Evolutionary conservation across 768 basidiomycete species (phyloP).

Genomic region (Suillus variegatus): DNA sequence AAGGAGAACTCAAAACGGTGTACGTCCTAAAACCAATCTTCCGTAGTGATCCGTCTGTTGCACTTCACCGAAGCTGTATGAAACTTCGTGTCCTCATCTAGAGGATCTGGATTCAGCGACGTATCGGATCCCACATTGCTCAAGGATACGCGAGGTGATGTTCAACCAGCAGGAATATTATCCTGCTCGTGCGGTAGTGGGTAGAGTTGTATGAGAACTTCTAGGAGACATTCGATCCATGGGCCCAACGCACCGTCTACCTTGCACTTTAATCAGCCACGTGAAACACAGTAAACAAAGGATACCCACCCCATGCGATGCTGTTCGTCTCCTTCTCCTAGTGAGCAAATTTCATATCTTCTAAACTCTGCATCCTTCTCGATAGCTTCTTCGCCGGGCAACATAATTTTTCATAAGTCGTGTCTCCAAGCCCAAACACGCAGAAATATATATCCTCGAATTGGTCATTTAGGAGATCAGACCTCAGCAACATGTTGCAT

Average conservation of each 20-base stretch:
- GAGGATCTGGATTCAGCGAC: conserved; percentile 29
- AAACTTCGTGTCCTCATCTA: conserved; percentile 39
- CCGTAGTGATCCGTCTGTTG: conserved; percentile 74
- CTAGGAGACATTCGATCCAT: conserved; percentile 59
- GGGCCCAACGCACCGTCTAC: conserved; percentile 72
- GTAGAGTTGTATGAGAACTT: conserved; percentile 46
- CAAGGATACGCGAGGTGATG: conserved; percentile 32
- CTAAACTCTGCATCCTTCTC: conserved; percentile 68
- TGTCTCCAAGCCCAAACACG: conserved; percentile 86
- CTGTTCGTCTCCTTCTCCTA: conserved; percentile 88
- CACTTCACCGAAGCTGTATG: conserved; percentile 52
- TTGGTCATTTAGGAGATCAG: conserved; percentile 72
- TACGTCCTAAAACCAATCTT: conserved; percentile 93
- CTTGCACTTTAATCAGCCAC: conserved; percentile 38
- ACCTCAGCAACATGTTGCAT: conserved; percentile 77
- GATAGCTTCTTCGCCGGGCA: conserved; percentile 87
- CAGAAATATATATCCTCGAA: conserved; percentile 75
- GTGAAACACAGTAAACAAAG: not conserved
- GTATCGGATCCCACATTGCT: not conserved
- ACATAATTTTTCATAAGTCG: conserved; percentile 86
- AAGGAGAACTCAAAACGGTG: conserved; percentile 83
- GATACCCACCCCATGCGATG: conserved; percentile 68
- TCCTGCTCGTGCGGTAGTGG: conserved; percentile 36
- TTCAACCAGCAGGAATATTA: conserved; percentile 12
- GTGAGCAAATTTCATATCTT: conserved; percentile 59